Evolutionary conservation across 768 basidiomycete species (phyloP).

Genomic region (Dioszegia crocea): DNA sequence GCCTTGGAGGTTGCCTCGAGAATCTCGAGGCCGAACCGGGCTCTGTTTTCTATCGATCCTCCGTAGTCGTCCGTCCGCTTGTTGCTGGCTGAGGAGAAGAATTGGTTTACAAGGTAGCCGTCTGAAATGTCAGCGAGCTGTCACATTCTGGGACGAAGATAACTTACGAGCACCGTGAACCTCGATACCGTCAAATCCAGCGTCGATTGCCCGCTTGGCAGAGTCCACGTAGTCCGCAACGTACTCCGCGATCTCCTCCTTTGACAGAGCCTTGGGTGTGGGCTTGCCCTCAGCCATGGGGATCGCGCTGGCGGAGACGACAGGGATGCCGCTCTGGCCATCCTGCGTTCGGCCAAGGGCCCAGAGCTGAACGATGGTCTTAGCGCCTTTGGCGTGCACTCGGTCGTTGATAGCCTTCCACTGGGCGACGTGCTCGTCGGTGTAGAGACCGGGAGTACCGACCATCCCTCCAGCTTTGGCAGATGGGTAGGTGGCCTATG

Average conservation of each 20-base stretch:
- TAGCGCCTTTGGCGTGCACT: slow-evolving; percentile 58
- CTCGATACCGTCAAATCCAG: slow-evolving; percentile 69
- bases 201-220: slow-evolving; percentile 57
- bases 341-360: slow-evolving; percentile 52
- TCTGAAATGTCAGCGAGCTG: background rate
- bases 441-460: slow-evolving; percentile 64
- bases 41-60: slow-evolving; percentile 61
- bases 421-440: slow-evolving; percentile 57
- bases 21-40: slow-evolving; percentile 59
- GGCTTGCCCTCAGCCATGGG: slow-evolving; percentile 9
- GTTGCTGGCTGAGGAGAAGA: slow-evolving; percentile 61
- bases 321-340: slow-evolving; percentile 16
- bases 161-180: slow-evolving; percentile 52
- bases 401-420: slow-evolving; percentile 62
- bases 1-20: slow-evolving; percentile 56
- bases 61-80: slow-evolving; percentile 64
- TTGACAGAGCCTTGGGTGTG: slow-evolving; percentile 28
- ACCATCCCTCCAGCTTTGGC: slow-evolving; percentile 55
- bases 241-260: slow-evolving; percentile 51
- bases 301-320: slow-evolving; percentile 23
- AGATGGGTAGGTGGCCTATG: slow-evolving; percentile 55
- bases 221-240: slow-evolving; percentile 49
- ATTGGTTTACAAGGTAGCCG: slow-evolving; percentile 57
- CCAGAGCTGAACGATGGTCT: slow-evolving; percentile 61
- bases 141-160: no score